These are phyloP conservation scores for Sporothrix brasiliensis DNA, from an alignment of 2,329 filamentous ascomycete species.

Conservation along the genomic window DNA sequence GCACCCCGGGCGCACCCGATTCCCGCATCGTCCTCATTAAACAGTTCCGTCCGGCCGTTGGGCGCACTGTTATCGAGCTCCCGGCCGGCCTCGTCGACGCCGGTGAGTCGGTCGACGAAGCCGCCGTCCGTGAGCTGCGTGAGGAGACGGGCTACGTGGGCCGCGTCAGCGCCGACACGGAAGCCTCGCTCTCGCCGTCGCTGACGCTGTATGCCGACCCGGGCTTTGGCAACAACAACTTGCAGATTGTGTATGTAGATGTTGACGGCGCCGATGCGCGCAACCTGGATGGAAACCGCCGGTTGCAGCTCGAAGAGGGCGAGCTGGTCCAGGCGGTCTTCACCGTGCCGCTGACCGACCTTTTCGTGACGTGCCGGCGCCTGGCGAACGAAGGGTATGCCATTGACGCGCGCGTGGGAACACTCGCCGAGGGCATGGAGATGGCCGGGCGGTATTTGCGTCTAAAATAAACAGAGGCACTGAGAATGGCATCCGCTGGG, in stretches of 20 bases:
- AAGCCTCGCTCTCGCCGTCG: not conserved
- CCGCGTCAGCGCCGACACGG: conserved; percentile 30
- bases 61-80: conserved; percentile 63
- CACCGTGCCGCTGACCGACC: conserved; percentile 62
- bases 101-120: conserved; percentile 62
- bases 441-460: conserved; percentile 59
- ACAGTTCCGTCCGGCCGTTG: conserved; percentile 66
- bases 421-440: conserved; percentile 76
- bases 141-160: conserved; percentile 71
- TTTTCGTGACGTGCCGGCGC: conserved; percentile 68
- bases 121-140: conserved; percentile 64
- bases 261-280: conserved; percentile 70
- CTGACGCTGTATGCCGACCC: conserved; percentile 49
- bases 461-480: not conserved
- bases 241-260: conserved; percentile 70
- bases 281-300: conserved; percentile 61
- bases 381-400: conserved; percentile 73
- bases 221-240: conserved; percentile 68
- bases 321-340: conserved; percentile 80
- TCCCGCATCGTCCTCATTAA: conserved; percentile 66
- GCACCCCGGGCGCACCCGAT: conserved; percentile 43
- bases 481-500: too few species aligned
- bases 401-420: conserved; percentile 77
- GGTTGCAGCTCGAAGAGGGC: conserved; percentile 71
- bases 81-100: conserved; percentile 66